phyloP scores from a whole-genome alignment of 1,139 yeast genomes.

The Maudiozyma humilis region DNA sequence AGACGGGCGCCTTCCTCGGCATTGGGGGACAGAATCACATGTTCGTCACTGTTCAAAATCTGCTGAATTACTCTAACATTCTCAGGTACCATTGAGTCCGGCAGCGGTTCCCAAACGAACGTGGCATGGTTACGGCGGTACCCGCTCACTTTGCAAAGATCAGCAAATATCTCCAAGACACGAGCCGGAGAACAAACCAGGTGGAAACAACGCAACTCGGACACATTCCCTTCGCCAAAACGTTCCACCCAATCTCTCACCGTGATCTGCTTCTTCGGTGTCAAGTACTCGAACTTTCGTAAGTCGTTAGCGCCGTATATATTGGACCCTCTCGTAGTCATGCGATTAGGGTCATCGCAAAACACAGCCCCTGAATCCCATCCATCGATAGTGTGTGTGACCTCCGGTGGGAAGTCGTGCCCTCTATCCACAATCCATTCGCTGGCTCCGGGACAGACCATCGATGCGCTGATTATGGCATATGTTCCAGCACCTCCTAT shows the following conservation, averaged over 20 bases:
- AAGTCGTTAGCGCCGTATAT: constrained; percentile 57
- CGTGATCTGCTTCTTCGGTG: constrained; percentile 58
- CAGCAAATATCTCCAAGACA: constrained; percentile 40
- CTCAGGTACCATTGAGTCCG: constrained; percentile 56
- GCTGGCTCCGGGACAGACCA: constrained; percentile 38
- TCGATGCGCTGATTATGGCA: constrained; percentile 69
- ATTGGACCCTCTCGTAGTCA: constrained; percentile 79
- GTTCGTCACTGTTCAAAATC: constrained; percentile 42
- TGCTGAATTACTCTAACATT: constrained; percentile 37
- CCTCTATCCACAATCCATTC: constrained; percentile 74
- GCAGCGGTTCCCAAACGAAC: constrained; percentile 78
- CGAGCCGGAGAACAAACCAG: constrained; percentile 67
- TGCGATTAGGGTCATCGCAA: constrained; percentile 43
- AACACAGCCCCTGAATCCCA: constrained; percentile 61
- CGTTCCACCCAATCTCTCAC: constrained; percentile 44
- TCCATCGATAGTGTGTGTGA: constrained; percentile 39
- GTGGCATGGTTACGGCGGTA: constrained; percentile 33
- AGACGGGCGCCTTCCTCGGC: constrained; percentile 69
- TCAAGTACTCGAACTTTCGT: constrained; percentile 46
- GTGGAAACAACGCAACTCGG: constrained; percentile 47
- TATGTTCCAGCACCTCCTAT: constrained; percentile 90
- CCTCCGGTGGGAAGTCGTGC: constrained; percentile 53
- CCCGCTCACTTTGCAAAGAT: constrained; percentile 22
- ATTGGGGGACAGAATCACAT: constrained; percentile 57
- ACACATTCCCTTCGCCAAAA: constrained; percentile 30